Evolutionary conservation across 345 rosid genomes (phyloP), one percentile per base, ranked within the genome.

Genomic region (Gossypium mustelinum): DNA sequence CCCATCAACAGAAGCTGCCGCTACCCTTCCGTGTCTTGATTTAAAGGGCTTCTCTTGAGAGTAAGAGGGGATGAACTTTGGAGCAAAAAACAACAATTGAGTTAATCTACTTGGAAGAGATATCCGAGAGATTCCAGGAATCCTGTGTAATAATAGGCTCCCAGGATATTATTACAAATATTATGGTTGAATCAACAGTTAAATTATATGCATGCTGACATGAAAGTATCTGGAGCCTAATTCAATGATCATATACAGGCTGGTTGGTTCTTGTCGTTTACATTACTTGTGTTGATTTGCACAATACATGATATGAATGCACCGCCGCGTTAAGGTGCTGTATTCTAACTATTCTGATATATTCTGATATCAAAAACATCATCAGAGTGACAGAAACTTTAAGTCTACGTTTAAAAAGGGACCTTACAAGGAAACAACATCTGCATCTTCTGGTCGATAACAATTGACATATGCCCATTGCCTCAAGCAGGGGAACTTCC

Each of bases 371-470:
- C 64, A 59, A 59, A 11, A 27, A 25, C 3, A 27, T 27, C 18
- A 27, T 61, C 44, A 27, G 12, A 61, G 65, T 27, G 44, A 27
- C 17, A 10, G 14, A 43, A 65, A 41, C 27, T 43, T n/a, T 20
- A 22, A 11, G 29, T 62, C 20, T 34, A n/a, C n/a, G 29, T 66
- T 12, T 66, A 44, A 66, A 44, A 25, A 65, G 75, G 65, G 74
- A 77, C 76, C 85, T 80, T 80, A 85, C 87, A 59, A 77, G 72
- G 84, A 77, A 74, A 76, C 71, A 85, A 72, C 78, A 70, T 73
- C 77, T 41, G 63, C 76, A 24, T 76, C 72, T 54, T 66, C 78
- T 20, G 43, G 70, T 61, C 54, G 48, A 55, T 77, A 69, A 72
- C 63, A 75, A 50, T 71, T 75, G 43, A 60, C 74, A 73, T 63